phyloP scores from a whole-genome alignment of 495 filamentous ascomycete species.

The Penicillium daleae region DNA sequence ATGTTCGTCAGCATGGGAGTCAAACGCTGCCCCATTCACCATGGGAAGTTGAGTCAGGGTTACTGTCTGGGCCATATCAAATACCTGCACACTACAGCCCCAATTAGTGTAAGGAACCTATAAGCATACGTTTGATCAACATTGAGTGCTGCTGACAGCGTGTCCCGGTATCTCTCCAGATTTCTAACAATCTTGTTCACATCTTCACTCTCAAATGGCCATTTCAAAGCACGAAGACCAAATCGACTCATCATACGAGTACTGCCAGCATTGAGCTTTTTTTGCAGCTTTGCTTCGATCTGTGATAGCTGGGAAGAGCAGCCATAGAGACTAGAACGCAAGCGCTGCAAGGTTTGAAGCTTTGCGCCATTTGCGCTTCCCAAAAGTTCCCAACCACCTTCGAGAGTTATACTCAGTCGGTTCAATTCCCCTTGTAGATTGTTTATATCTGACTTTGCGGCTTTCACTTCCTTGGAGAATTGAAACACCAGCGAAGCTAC shows the following conservation, averaged over 20 bases:
- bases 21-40: not conserved
- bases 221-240: not conserved
- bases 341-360: not conserved
- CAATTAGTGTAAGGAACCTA: not conserved
- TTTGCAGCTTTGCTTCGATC: not conserved
- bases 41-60: not conserved
- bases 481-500: not conserved
- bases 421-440: not conserved
- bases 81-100: not conserved
- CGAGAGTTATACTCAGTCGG: not conserved
- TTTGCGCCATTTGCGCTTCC: not conserved
- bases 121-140: conserved; percentile 1
- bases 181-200: not conserved
- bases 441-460: not conserved
- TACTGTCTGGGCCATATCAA: not conserved
- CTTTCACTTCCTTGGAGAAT: not conserved
- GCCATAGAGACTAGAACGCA: not conserved
- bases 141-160: not conserved
- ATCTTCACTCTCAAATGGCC: conserved; percentile 3
- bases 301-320: not conserved
- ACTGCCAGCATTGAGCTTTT: not conserved
- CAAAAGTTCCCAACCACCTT: not conserved
- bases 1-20: not conserved
- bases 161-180: not conserved
- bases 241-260: conserved; percentile 5